These are phyloP conservation scores for Blastobotrys mokoenaii DNA, from an alignment of 805 yeast genomes.

Conservation along the genomic window DNA sequence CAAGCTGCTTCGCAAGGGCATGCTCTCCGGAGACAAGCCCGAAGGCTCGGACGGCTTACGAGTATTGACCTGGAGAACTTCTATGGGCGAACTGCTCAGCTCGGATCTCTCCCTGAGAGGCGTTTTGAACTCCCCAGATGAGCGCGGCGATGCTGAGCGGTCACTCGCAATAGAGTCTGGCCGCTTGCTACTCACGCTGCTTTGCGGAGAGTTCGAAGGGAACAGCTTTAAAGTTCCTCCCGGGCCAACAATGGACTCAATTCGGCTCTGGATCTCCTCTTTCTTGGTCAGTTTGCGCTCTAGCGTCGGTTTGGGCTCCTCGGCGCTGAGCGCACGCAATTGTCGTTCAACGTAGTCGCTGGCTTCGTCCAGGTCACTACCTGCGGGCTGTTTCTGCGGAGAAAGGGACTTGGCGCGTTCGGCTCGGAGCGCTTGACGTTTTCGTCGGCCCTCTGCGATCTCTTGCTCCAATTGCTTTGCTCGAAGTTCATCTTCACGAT, in stretches of 20 bases:
- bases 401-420: conserved; percentile 16
- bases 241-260: conserved; percentile 11
- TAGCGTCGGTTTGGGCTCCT: neutral
- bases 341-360: neutral
- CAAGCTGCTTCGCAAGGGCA: too few species aligned
- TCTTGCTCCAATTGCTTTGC: conserved; percentile 24
- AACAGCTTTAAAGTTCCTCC: neutral
- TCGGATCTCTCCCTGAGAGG: too few species aligned
- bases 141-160: neutral
- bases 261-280: conserved; percentile 7
- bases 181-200: neutral
- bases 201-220: neutral
- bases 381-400: conserved; percentile 5
- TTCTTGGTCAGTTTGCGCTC: conserved; percentile 1
- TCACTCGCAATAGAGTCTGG: neutral
- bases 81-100: too few species aligned
- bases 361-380: neutral
- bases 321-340: neutral
- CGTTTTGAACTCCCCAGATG: neutral
- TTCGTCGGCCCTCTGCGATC: conserved; percentile 22
- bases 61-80: too few species aligned
- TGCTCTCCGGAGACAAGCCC: neutral
- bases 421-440: conserved; percentile 21
- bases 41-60: conserved; percentile 1
- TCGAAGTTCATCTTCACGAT: conserved; percentile 25